A percentile compares a stretch with the other conserved stretches of the same genome.
Conservation (phyloP, 2,329 filamentous ascomycete genomes). For the Emergomyces orientalis region DNA sequence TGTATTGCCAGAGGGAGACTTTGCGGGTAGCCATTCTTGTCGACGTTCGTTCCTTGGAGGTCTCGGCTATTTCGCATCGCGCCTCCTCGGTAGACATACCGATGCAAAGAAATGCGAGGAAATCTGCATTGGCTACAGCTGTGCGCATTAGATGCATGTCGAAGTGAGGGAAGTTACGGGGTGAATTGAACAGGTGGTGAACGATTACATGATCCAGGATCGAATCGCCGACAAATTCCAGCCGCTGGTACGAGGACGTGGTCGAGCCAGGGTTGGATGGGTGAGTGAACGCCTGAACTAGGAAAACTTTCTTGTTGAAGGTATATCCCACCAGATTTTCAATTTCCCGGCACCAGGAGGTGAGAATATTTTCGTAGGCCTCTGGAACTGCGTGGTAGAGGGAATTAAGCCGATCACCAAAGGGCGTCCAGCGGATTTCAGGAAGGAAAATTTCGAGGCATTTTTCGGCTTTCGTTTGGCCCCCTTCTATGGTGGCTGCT, state of each 20-base stretch:
- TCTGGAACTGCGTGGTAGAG: conserved; percentile 39
- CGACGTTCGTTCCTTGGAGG: conserved; percentile 19
- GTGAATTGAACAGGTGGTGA: conserved; percentile 45
- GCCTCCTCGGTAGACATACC: conserved; percentile 30
- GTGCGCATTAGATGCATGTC: conserved; percentile 70
- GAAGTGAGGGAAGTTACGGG: conserved; percentile 42
- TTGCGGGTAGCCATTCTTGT: conserved; percentile 22
- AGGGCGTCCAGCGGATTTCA: conserved; percentile 47
- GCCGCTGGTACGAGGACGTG: conserved; percentile 56
- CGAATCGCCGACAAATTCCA: conserved; percentile 83
- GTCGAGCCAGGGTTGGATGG: conserved; percentile 44
- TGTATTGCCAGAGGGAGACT: conserved; percentile 57
- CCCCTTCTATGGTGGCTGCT: conserved; percentile 60
- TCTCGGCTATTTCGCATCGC: conserved; percentile 14
- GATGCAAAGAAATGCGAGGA: conserved; percentile 69
- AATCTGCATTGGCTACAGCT: conserved; percentile 68
- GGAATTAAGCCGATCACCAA: conserved; percentile 33
- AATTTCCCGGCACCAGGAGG: conserved; percentile 37
- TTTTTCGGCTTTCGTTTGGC: conserved; percentile 50
- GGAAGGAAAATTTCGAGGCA: conserved; percentile 61
- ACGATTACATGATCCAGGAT: conserved; percentile 72
- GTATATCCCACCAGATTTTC: conserved; percentile 61
- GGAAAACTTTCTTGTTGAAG: conserved; percentile 58
- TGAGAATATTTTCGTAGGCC: conserved; percentile 31
- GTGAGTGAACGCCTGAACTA: conserved; percentile 76